Evolutionary conservation across 148 eudicot species (phyloP).

Genomic region (Nepenthes gracilis): DNA sequence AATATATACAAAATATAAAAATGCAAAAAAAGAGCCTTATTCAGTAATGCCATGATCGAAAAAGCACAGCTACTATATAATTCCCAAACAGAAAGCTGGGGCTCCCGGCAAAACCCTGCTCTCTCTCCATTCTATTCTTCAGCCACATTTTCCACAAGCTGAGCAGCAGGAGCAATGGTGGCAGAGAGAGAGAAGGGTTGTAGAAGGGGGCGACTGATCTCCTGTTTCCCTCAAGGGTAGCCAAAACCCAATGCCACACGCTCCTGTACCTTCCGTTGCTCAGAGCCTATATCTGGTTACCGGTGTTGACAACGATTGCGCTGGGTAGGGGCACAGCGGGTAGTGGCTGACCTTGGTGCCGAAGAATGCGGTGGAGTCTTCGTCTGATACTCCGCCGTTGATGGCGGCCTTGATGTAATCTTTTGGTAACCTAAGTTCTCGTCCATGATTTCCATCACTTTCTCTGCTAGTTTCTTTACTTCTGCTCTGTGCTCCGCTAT

Average conservation of each 20-base stretch:
- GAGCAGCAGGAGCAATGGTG: conserved; percentile 55
- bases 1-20: too few relatives aligned
- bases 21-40: too few relatives aligned
- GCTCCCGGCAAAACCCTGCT: too few relatives aligned
- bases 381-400: conserved; percentile 22
- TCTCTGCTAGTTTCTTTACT: conserved; percentile 55
- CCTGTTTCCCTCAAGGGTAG: conserved; percentile 40
- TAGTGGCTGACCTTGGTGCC: conserved; percentile 95
- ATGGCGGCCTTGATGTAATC: conserved; percentile 75
- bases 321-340: conserved; percentile 68
- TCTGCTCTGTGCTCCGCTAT: conserved; percentile 66
- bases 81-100: too few relatives aligned
- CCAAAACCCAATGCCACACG: conserved; percentile 73
- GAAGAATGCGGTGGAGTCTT: conserved; percentile 42
- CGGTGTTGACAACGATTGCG: conserved; percentile 59
- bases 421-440: conserved; percentile 75
- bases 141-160: conserved; percentile 20
- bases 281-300: conserved; percentile 83
- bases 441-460: conserved; percentile 75
- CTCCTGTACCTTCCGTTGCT: conserved; percentile 91
- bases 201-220: conserved; percentile 81
- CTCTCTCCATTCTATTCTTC: too few relatives aligned
- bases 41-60: too few relatives aligned
- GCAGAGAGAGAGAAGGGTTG: conserved; percentile 57
- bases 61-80: too few relatives aligned